Percentiles rank a stretch among this genome's conserved stretches.
phyloP scores from a whole-genome alignment of 2,329 filamentous ascomycete species.

The Fusarium pseudocircinatum region DNA sequence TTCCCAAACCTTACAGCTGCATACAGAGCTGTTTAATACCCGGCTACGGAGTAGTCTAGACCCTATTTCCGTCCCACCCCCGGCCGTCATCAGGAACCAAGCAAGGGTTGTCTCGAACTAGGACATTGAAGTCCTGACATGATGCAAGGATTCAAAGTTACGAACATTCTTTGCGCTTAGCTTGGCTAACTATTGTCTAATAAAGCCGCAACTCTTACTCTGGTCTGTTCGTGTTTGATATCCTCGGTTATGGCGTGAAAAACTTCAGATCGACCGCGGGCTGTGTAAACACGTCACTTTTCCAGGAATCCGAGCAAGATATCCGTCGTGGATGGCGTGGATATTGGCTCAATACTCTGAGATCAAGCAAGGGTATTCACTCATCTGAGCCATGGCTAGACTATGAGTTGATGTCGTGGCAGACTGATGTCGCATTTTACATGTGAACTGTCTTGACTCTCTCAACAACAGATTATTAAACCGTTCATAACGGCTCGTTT shows the following conservation, averaged over 20 bases:
- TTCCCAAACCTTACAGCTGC: not conserved
- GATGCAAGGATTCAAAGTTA: constrained; percentile 17
- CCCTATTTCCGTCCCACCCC: constrained; percentile 8
- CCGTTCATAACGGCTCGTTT: constrained; percentile 2
- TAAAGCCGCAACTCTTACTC: constrained; percentile 25
- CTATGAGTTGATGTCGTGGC: not conserved
- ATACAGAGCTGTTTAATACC: not conserved
- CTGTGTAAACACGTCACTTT: constrained; percentile 33
- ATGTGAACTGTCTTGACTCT: constrained; percentile 21
- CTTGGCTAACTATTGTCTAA: not conserved
- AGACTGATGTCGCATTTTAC: not conserved
- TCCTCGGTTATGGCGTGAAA: constrained; percentile 35
- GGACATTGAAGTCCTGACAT: constrained; percentile 36
- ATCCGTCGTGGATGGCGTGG: not conserved
- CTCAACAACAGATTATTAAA: constrained; percentile 21
- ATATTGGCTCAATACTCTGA: not conserved
- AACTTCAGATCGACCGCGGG: constrained; percentile 5
- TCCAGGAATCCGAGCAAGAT: constrained; percentile 15
- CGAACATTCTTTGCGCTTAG: constrained; percentile 13
- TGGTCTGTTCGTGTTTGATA: constrained; percentile 7
- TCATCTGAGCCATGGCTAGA: not conserved
- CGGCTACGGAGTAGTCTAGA: not conserved
- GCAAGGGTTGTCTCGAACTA: constrained; percentile 29
- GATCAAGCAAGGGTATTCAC: not conserved
- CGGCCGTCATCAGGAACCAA: constrained; percentile 25